Conservation (phyloP, 2,329 filamentous ascomycete genomes). For the Hymenoscyphus occultus region DNA sequence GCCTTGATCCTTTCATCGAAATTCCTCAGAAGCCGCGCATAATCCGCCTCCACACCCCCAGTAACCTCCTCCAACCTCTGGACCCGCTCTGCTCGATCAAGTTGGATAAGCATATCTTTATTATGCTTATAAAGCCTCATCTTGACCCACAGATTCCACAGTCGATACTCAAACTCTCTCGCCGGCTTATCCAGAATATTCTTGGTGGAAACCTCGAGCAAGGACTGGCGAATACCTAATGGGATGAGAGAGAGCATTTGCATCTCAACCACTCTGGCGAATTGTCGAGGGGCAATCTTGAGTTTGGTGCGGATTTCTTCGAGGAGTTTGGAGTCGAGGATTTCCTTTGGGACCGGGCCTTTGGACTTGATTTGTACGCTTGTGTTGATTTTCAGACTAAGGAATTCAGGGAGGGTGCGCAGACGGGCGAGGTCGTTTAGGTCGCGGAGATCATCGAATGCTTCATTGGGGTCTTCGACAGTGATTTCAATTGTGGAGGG, state of each 20-base stretch:
- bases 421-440: slow-evolving; percentile 68
- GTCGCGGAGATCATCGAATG: slow-evolving; percentile 77
- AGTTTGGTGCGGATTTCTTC: slow-evolving; percentile 55
- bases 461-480: slow-evolving; percentile 89
- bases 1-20: slow-evolving; percentile 21
- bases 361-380: slow-evolving; percentile 47
- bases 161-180: slow-evolving; percentile 60
- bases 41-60: slow-evolving; percentile 67
- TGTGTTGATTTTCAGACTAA: slow-evolving; percentile 53
- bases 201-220: slow-evolving; percentile 40
- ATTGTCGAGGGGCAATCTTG: slow-evolving; percentile 77
- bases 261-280: slow-evolving; percentile 72
- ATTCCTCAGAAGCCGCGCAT: slow-evolving; percentile 57
- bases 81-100: slow-evolving; percentile 65
- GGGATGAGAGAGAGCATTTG: slow-evolving; percentile 63
- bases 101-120: slow-evolving; percentile 64
- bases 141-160: slow-evolving; percentile 76
- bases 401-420: slow-evolving; percentile 56
- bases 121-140: slow-evolving; percentile 75
- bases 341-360: slow-evolving; percentile 48
- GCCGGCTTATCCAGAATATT: slow-evolving; percentile 45
- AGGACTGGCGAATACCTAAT: slow-evolving; percentile 51
- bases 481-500: slow-evolving; percentile 72
- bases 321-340: slow-evolving; percentile 57
- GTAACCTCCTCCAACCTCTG: slow-evolving; percentile 71